Evolutionary conservation across 2,329 filamentous ascomycete species (phyloP), one percentile per base, ranked within the genome.

Genomic region (Teratosphaeria gauchensis): DNA sequence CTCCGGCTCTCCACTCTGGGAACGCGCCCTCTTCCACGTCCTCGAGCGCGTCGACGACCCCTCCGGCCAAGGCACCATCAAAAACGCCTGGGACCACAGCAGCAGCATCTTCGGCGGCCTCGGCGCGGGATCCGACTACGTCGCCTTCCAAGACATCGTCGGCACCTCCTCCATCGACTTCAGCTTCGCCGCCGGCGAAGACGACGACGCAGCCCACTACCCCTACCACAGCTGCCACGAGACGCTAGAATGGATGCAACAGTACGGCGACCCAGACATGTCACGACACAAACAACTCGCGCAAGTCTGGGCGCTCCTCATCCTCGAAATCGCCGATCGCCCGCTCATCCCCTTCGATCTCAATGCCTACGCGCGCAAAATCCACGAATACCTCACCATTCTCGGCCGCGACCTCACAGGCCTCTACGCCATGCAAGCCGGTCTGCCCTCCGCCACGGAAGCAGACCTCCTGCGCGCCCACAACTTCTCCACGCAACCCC

Each of bases 101-200:
- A 76, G 81, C 14, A 79, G 75, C 24, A 77, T 97, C 24, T 51
- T 59, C 0, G 84, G 85, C 53, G 83, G 84, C 1, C 79, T 95
- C 0, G 90, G 86, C 12, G 85, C 85, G 4, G 86, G 82, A 9
- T 88, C 90, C 64, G 94, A 97, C 73, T 94, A 90, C 67, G 88
- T 91, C 2, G 85, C 91, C 1, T 99, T 97, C 73, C 92, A 95
- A 73, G 84, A 92, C 70, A 89, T 97, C 55, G 90, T 90, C 0
- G 94, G 94, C 56, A 91, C 86, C 7, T 92, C 90, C 52, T 92
- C 89, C 11, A 79, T 99, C 58, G 91, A 97, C 71, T 83, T 99
- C 64, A 82, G 84, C 31, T 97, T 99, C 69, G 74, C 77, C 42
- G 56, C 59, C 7, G 32, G 28, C 21, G 56, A 81, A 7, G 73